Percentiles rank a stretch among this genome's conserved stretches.
These are phyloP conservation scores for Neurospora sp. DNA, from an alignment of 495 filamentous ascomycete genomes.

Conservation along the genomic window DNA sequence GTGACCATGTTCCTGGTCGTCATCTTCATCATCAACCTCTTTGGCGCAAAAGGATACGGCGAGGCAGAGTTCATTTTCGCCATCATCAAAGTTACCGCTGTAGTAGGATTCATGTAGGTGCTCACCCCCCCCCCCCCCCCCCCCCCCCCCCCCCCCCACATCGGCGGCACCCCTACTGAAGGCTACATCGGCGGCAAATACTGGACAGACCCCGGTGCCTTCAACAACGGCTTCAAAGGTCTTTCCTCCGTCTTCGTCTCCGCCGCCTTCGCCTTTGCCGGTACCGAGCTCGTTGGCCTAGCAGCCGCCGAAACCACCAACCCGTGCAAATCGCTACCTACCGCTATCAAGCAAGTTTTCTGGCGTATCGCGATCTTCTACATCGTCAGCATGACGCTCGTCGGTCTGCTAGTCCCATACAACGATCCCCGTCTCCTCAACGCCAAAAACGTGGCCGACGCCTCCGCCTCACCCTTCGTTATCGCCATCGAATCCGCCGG, in stretches of 20 bases:
- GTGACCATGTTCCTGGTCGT: slow-evolving; percentile 69
- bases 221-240: slow-evolving; percentile 89
- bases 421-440: slow-evolving; percentile 48
- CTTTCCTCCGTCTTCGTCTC: slow-evolving; percentile 89
- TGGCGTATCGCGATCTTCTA: slow-evolving; percentile 92
- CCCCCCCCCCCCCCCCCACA: no score
- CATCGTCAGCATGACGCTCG: slow-evolving; percentile 61
- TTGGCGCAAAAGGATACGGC: slow-evolving; percentile 79
- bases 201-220: slow-evolving; percentile 79
- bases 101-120: slow-evolving; percentile 80
- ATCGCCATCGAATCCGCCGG: slow-evolving; percentile 76
- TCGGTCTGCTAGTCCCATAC: slow-evolving; percentile 70
- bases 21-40: slow-evolving; percentile 75
- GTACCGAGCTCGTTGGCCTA: slow-evolving; percentile 85
- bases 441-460: slow-evolving; percentile 45
- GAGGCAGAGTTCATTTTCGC: slow-evolving; percentile 89
- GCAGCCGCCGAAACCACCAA: slow-evolving; percentile 85
- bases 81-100: slow-evolving; percentile 73
- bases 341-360: slow-evolving; percentile 88
- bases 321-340: slow-evolving; percentile 76
- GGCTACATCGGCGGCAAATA: slow-evolving; percentile 78
- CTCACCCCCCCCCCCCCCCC: neutral
- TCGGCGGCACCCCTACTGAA: slow-evolving; percentile 62
- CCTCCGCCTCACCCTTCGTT: slow-evolving; percentile 77
- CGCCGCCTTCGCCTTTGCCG: slow-evolving; percentile 84